Evolutionary conservation across 208 protist species (phyloP), one percentile per base, ranked within the genome.

Genomic region (Crithidia fasciculata): DNA sequence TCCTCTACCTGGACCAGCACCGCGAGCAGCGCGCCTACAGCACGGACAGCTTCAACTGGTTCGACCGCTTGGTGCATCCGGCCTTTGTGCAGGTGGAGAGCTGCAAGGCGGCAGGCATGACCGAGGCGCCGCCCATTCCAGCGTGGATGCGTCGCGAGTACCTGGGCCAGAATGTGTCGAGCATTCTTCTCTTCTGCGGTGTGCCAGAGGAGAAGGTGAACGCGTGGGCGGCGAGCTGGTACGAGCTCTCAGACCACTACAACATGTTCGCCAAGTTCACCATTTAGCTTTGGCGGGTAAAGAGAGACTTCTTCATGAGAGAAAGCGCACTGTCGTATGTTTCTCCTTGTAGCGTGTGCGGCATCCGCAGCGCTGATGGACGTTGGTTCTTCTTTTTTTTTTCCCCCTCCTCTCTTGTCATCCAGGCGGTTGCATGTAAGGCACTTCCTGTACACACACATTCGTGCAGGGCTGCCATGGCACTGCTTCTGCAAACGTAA

Each of bases 91-190:
- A 87, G 68, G 76, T 81, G 2, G 78, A 94, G 66, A 60, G 80
- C 37, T 78, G 68, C 47, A 84, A 85, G 67, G 69, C 76, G 4
- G 54, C 74, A 8, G 78, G 79, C 5, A 64, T 58, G 54, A 67
- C 79, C 5, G 81, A 90, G 73, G 66, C 84, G 55, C 77, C 84
- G 36, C 71, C 82, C 10, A 81, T 95, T 6, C 92, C 92, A 12
- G 82, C 89, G 53, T 96, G 89, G 88, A 96, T 96, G 92, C 87
- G 92, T 12, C 87, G 92, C 8, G 92, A 96, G 77, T 95, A 95
- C 78, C 40, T 96, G 36, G 85, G 84, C 3, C 78, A 96, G 60
- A 96, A 96, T 50, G 15, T 95, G 4, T 81, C 72, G 43, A 83
- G 57, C 12, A 68, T 94, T 18, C 72, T 94, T 45, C 66, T 79